Evolutionary conservation across 139 green algal species (phyloP), one percentile per base, ranked within the genome.

Genomic region (Choricystis sp.): DNA sequence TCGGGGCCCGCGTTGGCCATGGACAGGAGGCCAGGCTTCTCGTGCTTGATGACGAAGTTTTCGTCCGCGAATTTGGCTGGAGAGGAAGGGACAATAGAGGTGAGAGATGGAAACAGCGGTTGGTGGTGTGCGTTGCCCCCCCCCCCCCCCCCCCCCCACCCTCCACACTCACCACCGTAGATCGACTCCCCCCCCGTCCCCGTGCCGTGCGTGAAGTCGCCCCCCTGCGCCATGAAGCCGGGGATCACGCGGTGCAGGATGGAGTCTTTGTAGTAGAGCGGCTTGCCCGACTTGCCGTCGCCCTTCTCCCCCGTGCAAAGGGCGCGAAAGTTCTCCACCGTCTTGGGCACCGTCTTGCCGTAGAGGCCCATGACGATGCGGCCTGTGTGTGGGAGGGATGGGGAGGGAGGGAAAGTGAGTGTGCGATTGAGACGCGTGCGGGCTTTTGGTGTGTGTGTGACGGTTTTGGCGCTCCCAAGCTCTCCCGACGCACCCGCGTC

Each of bases 191-290:
- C 88, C 9, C 88, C 88, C 4, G 76, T 90, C 66, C 87, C 87
- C 67, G 87, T 80, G 26, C 77, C 78, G n/a, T 74, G 49, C 16
- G 86, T 94, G 71, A 92, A 89, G 74, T 94, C 86, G 22, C 86
- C 86, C 22, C 83, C 89, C 75, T 96, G 89, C 29, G 87, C 62
- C 89, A 96, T 95, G 66, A 94, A 94, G 26, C 87, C 73, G 16
- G 83, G 83, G 61, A 96, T 95, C 52, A 97, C 66, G 27, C 67
- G 55, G 31, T 73, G 64, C 58, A 78, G 57, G 2, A 3, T 20
- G 23, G 14, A 27, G 27, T 4, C 20, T 19, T 27, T 57, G 26
- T 28, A 22, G 31, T n/a, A 14, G 61, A 9, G 5, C 27, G 23
- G 61, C 29, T 29, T 4, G 4, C 62, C 19, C 31, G 58, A 28